Percentiles rank a stretch among this genome's conserved stretches.
Conservation (phyloP, 139 green algal species). For the Coelastrella sp. region DNA sequence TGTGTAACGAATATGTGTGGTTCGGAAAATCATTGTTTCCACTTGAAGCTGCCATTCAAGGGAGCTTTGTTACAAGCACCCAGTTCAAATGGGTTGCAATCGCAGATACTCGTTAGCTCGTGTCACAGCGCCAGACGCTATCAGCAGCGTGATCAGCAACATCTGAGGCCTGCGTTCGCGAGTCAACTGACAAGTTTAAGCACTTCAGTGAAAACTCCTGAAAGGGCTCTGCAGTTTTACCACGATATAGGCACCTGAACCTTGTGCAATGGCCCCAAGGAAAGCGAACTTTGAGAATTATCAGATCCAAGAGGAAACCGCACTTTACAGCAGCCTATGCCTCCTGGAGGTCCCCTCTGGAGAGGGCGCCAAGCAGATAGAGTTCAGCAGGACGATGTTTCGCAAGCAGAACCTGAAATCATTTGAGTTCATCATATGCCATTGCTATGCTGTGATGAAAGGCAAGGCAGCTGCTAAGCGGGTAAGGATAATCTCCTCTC, state of each 20-base stretch:
- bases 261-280: not conserved
- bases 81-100: too few species aligned
- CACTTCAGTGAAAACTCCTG: not conserved
- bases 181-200: too few species aligned
- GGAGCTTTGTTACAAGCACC: too few species aligned
- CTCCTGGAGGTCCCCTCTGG: conserved; percentile 41
- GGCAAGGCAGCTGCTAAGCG: conserved; percentile 48
- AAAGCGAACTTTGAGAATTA: not conserved
- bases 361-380: conserved; percentile 36
- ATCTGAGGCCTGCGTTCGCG: too few species aligned
- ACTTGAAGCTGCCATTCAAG: too few species aligned
- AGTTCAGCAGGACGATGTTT: conserved; percentile 52
- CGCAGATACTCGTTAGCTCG: too few species aligned
- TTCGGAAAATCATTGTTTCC: too few species aligned
- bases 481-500: not conserved
- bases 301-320: conserved; percentile 38
- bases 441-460: conserved; percentile 44
- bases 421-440: conserved; percentile 59
- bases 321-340: conserved; percentile 51
- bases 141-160: too few species aligned
- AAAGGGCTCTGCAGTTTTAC: not conserved
- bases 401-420: conserved; percentile 55
- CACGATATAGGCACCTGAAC: not conserved
- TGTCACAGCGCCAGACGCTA: too few species aligned
- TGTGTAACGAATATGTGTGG: too few species aligned